Evolutionary conservation across 805 yeast species (phyloP).

Genomic region (Spathaspora arborariae): DNA sequence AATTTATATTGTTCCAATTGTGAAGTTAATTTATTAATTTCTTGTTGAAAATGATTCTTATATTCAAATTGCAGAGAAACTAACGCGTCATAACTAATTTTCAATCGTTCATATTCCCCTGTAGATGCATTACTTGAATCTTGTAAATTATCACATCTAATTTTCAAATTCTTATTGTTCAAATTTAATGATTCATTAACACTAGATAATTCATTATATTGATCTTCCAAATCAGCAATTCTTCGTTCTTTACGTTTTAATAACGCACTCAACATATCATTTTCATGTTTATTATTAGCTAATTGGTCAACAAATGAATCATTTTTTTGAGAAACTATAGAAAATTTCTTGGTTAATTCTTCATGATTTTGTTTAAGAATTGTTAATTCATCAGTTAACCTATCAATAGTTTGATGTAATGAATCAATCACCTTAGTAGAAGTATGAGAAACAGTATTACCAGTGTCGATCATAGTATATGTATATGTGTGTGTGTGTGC

Average conservation of each 20-base stretch:
- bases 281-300: constrained; percentile 72
- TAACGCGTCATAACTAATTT: constrained; percentile 56
- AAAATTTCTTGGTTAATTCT: constrained; percentile 52
- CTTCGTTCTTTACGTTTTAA: constrained; percentile 69
- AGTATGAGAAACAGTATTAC: not conserved
- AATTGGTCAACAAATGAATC: constrained; percentile 58
- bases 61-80: constrained; percentile 50
- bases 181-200: constrained; percentile 46
- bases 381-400: constrained; percentile 43
- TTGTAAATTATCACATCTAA: constrained; percentile 46
- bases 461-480: not conserved
- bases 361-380: constrained; percentile 34
- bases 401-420: constrained; percentile 44
- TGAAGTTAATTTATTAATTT: constrained; percentile 35
- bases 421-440: constrained; percentile 44
- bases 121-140: constrained; percentile 41
- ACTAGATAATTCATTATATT: constrained; percentile 45
- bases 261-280: constrained; percentile 66
- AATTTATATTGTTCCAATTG: constrained; percentile 35
- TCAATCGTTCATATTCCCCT: constrained; percentile 53
- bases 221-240: constrained; percentile 61
- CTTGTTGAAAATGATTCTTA: constrained; percentile 44
- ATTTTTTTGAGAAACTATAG: constrained; percentile 44
- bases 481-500: not conserved
- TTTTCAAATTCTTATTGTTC: constrained; percentile 47